Evolutionary conservation across 805 yeast genomes (phyloP).

Genomic region (Spathaspora sp.): DNA sequence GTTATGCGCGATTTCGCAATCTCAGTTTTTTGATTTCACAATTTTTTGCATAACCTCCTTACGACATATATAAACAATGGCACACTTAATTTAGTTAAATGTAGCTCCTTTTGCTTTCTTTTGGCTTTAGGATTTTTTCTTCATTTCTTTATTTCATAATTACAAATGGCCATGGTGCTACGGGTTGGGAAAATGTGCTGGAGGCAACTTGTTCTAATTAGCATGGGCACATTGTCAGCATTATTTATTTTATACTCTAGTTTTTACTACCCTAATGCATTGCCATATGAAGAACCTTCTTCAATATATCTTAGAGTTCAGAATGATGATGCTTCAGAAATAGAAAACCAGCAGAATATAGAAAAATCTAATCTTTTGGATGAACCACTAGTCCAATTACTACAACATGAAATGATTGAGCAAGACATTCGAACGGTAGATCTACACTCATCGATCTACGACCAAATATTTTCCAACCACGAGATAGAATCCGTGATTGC

Average conservation of each 20-base stretch:
- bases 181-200: not conserved
- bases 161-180: not conserved
- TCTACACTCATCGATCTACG: slow-evolving; percentile 18
- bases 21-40: too few relatives aligned
- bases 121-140: too few relatives aligned
- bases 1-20: too few relatives aligned
- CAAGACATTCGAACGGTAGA: slow-evolving; percentile 17
- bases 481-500: slow-evolving; percentile 17
- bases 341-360: not conserved
- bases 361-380: not conserved
- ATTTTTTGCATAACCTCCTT: too few relatives aligned
- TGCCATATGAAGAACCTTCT: not conserved
- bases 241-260: too few relatives aligned
- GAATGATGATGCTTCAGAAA: not conserved
- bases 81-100: too few relatives aligned
- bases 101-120: too few relatives aligned
- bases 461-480: slow-evolving; percentile 19
- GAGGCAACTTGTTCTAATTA: not conserved
- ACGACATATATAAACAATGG: too few relatives aligned
- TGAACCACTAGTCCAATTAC: not conserved
- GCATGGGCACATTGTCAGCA: not conserved
- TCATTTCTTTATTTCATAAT: too few relatives aligned
- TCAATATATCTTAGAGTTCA: not conserved
- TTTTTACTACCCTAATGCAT: not conserved
- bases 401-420: not conserved